Evolutionary conservation across 345 rosid genomes (phyloP), one percentile per base, ranked within the genome.

Genomic region (Heritiera fomes): DNA sequence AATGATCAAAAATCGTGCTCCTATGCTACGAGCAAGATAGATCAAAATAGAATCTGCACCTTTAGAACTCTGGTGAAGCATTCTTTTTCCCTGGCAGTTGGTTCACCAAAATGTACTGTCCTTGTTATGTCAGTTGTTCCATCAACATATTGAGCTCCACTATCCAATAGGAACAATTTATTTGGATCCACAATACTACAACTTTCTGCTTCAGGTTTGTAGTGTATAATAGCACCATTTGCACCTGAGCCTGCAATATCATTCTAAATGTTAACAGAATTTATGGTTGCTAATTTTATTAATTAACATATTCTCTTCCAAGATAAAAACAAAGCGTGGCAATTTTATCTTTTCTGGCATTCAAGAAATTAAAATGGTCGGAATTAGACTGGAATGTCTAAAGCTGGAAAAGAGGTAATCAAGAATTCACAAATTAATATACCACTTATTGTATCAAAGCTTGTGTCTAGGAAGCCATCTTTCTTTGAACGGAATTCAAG

Each of bases 391-490:
- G 11, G 58, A 73, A 34, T 34, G 38, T 34, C 38, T 34, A 34
- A 34, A 34, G 38, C 38, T 3, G 38, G 38, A 34, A 34, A 34
- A 34, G 38, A 60, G 28, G 18, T 12, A 47, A 58, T 68, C 50
- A 76, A 82, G 71, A 83, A 69, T 73, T 61, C 77, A 80, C 8
- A 66, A 75, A 70, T 60, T 55, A 78, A 82, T 61, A 76, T 91
- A 94, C 99, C 99, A 69, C 98, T 92, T 80, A 95, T 95, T 61
- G 99, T 92, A 82, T 95, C 98, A 18, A 95, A 93, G 88, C 99
- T 95, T 76, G 99, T 93, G 85, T 93, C 99, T 72, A 90, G 41
- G 83, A 95, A 95, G 72, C 97, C 97, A 72, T 82, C 87, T 85
- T 91, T 97, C 86, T 84, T 78, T 4, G 97, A 87, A 62, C 98